Conservation (phyloP, 2,329 filamentous ascomycete genomes). For the Alternaria gaisen region DNA sequence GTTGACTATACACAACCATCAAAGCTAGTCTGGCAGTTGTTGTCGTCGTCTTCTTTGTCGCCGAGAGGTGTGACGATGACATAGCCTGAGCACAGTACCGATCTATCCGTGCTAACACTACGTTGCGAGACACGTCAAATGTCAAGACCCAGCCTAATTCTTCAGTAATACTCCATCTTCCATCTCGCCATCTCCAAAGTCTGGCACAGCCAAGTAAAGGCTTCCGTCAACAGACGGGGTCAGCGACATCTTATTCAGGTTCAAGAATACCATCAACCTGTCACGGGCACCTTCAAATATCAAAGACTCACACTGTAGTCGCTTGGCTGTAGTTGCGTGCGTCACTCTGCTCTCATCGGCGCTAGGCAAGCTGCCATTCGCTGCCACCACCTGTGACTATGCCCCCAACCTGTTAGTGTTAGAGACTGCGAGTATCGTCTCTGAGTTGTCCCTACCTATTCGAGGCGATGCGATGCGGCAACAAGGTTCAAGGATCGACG, state of each 20-base stretch:
- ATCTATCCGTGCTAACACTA: neutral
- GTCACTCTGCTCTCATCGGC: slow-evolving; percentile 3
- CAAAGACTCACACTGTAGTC: neutral
- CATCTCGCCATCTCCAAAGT: neutral
- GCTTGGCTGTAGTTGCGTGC: slow-evolving; percentile 1
- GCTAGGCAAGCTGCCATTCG: neutral
- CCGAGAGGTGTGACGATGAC: slow-evolving; percentile 1
- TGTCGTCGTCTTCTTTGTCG: neutral
- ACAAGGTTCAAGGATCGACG: slow-evolving; percentile 9
- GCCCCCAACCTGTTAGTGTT: neutral
- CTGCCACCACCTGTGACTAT: neutral
- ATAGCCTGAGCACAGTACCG: neutral
- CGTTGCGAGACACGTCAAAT: slow-evolving; percentile 2
- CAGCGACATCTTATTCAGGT: neutral
- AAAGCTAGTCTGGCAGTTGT: neutral
- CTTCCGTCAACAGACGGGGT: neutral
- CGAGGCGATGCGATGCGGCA: neutral
- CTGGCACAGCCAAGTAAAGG: slow-evolving; percentile 2
- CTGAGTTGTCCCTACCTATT: neutral
- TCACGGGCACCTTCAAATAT: slow-evolving; percentile 1
- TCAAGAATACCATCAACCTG: neutral
- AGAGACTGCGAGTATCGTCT: slow-evolving; percentile 3
- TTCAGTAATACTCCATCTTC: neutral
- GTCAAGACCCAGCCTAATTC: neutral
- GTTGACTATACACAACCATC: neutral